Percentiles rank a stretch among this genome's conserved stretches.
Conservation (phyloP, 176 grass and related monocot genomes). For the Avena atlantica region DNA sequence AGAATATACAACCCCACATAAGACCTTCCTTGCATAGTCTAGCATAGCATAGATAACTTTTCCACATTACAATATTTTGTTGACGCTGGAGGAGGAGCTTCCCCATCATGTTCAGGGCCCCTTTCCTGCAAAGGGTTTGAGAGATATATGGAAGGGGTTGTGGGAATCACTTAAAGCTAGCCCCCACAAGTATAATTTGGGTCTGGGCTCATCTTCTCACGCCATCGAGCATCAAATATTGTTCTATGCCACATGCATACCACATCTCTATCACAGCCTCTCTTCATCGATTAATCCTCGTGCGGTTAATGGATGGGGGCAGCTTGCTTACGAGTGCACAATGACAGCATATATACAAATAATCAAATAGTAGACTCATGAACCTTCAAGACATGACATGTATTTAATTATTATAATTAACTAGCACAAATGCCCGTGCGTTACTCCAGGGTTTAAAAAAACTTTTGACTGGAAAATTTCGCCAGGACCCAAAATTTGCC, state of each 20-base stretch:
- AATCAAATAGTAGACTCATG: neutral
- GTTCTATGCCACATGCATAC: conserved; percentile 45
- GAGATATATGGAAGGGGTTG: neutral
- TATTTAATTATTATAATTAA: neutral
- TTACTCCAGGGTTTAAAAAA: too few species aligned
- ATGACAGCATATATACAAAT: neutral
- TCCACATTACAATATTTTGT: conserved; percentile 53
- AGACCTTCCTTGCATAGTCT: conserved; percentile 61
- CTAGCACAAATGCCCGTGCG: too few species aligned
- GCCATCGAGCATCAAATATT: conserved; percentile 43
- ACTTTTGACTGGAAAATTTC: too few species aligned
- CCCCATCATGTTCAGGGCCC: conserved; percentile 1
- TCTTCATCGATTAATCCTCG: neutral
- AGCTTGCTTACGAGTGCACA: neutral
- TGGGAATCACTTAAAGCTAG: conserved; percentile 60
- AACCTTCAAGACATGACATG: neutral
- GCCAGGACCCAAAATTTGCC: too few species aligned
- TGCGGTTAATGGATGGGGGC: neutral
- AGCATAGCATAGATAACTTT: conserved; percentile 29
- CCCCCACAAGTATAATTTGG: conserved; percentile 37
- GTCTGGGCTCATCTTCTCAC: conserved; percentile 41
- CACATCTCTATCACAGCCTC: conserved; percentile 21
- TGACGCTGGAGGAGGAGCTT: conserved; percentile 39
- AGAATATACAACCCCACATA: conserved; percentile 72
- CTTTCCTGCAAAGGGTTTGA: conserved; percentile 21